Evolutionary conservation across 2,329 filamentous ascomycete species (phyloP).

Genomic region (Talaromyces sp.): DNA sequence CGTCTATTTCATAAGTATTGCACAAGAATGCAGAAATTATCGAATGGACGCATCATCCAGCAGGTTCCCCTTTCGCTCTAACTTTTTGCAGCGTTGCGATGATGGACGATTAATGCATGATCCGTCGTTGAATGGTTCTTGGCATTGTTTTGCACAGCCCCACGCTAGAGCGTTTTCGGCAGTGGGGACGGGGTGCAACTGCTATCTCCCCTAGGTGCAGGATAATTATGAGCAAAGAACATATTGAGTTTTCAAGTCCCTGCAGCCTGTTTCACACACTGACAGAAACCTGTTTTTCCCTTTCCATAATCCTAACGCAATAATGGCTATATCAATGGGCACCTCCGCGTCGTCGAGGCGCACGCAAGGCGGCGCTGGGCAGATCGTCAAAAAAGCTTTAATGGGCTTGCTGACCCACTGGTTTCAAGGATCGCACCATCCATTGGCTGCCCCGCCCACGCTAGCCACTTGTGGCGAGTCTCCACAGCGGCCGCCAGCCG

Average conservation of each 20-base stretch:
- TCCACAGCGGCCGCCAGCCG: neutral
- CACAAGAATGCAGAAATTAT: neutral
- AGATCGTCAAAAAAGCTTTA: neutral
- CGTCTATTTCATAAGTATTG: no score
- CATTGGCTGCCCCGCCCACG: neutral
- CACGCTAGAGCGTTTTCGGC: neutral
- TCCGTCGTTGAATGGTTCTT: neutral
- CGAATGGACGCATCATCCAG: neutral
- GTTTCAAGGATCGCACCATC: neutral
- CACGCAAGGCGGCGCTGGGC: neutral
- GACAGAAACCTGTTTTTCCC: no score
- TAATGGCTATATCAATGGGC: neutral
- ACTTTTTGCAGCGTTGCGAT: neutral
- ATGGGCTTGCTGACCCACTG: neutral
- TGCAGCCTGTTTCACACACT: no score
- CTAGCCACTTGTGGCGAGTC: neutral
- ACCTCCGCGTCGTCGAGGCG: neutral
- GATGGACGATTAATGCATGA: conserved; percentile 1
- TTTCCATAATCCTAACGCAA: no score
- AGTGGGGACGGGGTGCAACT: neutral
- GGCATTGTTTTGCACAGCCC: neutral
- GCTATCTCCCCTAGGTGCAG: neutral
- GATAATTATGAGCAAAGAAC: neutral
- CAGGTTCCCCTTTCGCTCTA: neutral
- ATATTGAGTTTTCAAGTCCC: no score